Evolutionary conservation across 2,329 filamentous ascomycete genomes (phyloP), one percentile per base, ranked within the genome.

Genomic region (Myotisia sp.): DNA sequence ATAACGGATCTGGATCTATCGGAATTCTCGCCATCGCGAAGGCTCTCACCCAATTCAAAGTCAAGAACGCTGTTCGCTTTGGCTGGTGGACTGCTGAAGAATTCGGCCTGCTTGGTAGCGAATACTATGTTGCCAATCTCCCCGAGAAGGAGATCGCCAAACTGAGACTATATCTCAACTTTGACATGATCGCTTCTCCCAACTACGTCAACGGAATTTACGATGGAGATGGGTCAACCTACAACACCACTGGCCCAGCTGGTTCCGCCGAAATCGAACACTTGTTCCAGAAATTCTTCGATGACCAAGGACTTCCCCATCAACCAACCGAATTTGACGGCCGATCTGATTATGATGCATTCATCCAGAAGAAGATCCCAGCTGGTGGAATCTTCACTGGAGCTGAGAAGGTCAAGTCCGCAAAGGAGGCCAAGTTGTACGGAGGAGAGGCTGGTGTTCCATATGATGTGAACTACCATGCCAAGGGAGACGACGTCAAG

Each of bases 321-420:
- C 79, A 73, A 0, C 72, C 79, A 38, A 80, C 80, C 18, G 70
- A 73, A 2, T 87, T 90, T 44, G 77, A 84, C 46, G 81, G 81
- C 5, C 74, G 81, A 38, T 82, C 76, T 42, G 82, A 90, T 55
- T 87, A 87, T 47, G 78, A 76, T 33, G 76, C 73, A 1, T 86
- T 87, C 60, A 77, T 85, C 47, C 66, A 71, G 22, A 67, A 71
- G 37, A 76, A 76, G 3, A 83, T 86, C 26, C 77, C 81, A 0
- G 72, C 72, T 1, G 79, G 81, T 16, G 81, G 81, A 19, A 72
- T 86, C 40, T 79, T 79, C 36, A 84, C 80, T 2, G 81, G 81
- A 24, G 81, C 81, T 1, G 80, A 86, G 55, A 77, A 70, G 8
- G 54, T 81, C 58, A 86, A 85, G 70, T 83, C 78, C 0, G 58